Evolutionary conservation across 371 early-diverging fungal species (phyloP), one percentile per base, ranked within the genome.

Genomic region (Mortierella sp.): DNA sequence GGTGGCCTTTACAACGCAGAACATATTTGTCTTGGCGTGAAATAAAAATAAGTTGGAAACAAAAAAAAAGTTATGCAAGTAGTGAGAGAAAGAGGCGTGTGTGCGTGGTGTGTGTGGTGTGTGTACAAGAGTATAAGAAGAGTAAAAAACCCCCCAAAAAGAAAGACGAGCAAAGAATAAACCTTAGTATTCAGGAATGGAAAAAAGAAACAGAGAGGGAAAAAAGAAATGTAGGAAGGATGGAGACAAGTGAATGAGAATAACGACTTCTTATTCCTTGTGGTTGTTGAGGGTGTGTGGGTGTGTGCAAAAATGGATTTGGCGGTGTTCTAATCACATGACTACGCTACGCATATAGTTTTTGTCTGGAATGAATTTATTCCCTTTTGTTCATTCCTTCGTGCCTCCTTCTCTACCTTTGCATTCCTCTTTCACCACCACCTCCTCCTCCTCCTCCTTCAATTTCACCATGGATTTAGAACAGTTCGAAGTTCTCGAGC

Each of bases 401-500:
- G 47, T 47, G n/a, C n/a, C n/a, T 47, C 47, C 47, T 6, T 47
- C 19, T 47, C 19, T 6, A 47, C 47, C 19, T 6, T 22, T 22
- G 6, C 47, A 47, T 6, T 6, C 22, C 19, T 57, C 58, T 57
- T 17, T 26, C 29, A 5, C 28, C 29, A 2, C 26, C 55, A 55
- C 35, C 23, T 54, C 40, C 26, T 55, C 47, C 10, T 47, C 22
- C n/a, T 19, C 19, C 22, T 19, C 22, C 22, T 19, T 19, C 22
- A n/a, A n/a, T 47, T 47, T 47, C 26, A 23, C 47, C 59, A 80
- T 74, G 71, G 95, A 93, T 68, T 79, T 96, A 69, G 89, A 92
- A 75, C 89, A 94, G 75, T 89, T 98, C 31, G 99, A 97, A 80
- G 89, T 92, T 65, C 89, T 97, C 62, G 93, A 96, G 57, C 86